Base-by-base conservation (phyloP, 2,329 filamentous ascomycete genomes). In the Ramichloridium luteum region DNA sequence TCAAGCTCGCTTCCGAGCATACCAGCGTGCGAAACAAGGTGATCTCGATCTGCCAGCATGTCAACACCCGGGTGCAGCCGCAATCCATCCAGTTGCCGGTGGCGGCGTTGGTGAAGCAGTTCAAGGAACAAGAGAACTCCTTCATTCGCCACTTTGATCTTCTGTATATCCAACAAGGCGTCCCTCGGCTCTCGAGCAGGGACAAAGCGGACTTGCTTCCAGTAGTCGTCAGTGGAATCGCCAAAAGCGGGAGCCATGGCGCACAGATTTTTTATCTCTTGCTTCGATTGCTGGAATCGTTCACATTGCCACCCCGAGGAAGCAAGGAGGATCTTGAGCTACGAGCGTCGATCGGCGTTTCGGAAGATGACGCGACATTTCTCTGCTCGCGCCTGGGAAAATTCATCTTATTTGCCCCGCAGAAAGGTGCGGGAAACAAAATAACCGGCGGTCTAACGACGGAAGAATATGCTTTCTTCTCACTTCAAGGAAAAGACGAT, bases 71-170 rank as follows among this genome's bases (percentile, higher is more conserved):
- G 37, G 64, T 74, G 42, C 69, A 74, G 51, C 59, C 69, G 43
- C 60, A 63, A 52, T 65, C 67, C 6, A 74, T 94, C 41, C 68
- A 86, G 32, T 64, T 98, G 4, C 90, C 90, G 0, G 85, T 96
- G 9, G 70, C 74, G n/a, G 74, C 77, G 11, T 67, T 98, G 12
- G 58, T 96, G 33, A 78, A 85, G 45, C 90, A 96, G 55, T 94
- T 93, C 66, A 93, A 92, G 56, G 73, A 81, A 13, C 74, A 73
- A 22, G 41, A 74, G 23, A 78, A 77, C 9, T 64, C 77, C 1
- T 66, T 94, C 22, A 74, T 98, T 42, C 78, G 83, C 41, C 82
- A 93, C 52, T 80, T 94, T 46, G 86, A 96, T 57, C 63, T 96
- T 25, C 68, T 80, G 12, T 93, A 93, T 52, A 80, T 94, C 22